phyloP scores from a whole-genome alignment of 2,329 filamentous ascomycete species.

The Cladosporium oxysporum region DNA sequence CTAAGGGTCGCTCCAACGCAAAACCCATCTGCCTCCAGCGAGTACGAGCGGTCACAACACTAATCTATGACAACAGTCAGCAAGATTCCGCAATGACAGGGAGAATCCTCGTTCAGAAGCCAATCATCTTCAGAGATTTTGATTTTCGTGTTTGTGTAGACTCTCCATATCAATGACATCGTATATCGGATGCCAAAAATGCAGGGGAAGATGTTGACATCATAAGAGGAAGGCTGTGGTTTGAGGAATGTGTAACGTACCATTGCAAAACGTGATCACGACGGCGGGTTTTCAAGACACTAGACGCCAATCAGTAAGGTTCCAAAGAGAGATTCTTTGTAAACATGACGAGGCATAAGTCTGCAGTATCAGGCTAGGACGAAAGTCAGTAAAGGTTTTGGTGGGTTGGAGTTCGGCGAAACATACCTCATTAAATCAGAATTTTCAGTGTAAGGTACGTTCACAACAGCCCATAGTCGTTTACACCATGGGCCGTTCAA shows the following conservation, averaged over 20 bases:
- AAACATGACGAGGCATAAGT: slow-evolving; percentile 10
- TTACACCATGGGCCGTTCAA: slow-evolving; percentile 58
- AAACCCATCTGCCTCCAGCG: slow-evolving; percentile 11
- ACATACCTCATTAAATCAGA: slow-evolving; percentile 70
- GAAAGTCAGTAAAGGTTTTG: slow-evolving; percentile 34
- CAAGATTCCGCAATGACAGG: not conserved
- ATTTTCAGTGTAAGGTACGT: slow-evolving; percentile 61
- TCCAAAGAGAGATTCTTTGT: not conserved
- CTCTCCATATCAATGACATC: slow-evolving; percentile 25
- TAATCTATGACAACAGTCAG: not conserved
- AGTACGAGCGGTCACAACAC: not conserved
- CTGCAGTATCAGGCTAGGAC: slow-evolving; percentile 35
- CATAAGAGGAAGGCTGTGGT: slow-evolving; percentile 16
- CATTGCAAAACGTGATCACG: not conserved
- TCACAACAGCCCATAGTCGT: slow-evolving; percentile 54
- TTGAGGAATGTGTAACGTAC: not conserved
- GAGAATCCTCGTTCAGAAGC: not conserved
- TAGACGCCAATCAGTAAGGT: slow-evolving; percentile 5
- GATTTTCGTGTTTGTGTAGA: slow-evolving; percentile 27
- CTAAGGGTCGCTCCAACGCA: not conserved
- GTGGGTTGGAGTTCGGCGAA: slow-evolving; percentile 29
- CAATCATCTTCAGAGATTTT: slow-evolving; percentile 31
- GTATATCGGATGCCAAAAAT: not conserved
- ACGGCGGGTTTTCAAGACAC: not conserved
- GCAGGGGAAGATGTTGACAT: slow-evolving; percentile 24